Base-by-base conservation (phyloP, 306 rosid genomes). In the Clitoria ternatea region DNA sequence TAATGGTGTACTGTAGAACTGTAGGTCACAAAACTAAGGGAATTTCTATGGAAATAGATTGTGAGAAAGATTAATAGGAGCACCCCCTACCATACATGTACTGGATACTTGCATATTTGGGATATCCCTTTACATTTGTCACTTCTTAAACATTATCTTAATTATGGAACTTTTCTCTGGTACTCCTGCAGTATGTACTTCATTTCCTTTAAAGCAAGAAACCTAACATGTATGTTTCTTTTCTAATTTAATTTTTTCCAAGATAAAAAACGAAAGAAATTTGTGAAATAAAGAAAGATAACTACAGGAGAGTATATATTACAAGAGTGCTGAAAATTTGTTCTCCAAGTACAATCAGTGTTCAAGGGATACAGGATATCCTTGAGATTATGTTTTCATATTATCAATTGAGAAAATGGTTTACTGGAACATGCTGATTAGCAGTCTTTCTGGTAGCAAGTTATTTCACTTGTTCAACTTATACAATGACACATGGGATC, bases 131-230 rank as follows among this genome's bases (percentile, higher is more conserved):
- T 61, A 70, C 49, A 53, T 27, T 42, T 40, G 11, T 24, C 40
- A 29, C 63, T 18, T 54, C 66, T 55, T 43, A 55, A 70, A 70
- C 40, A 19, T 56, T n/a, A n/a, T n/a, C n/a, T n/a, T n/a, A n/a
- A n/a, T n/a, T n/a, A n/a, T n/a, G n/a, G n/a, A n/a, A n/a, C n/a
- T n/a, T n/a, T n/a, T n/a, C n/a, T n/a, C n/a, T n/a, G n/a, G n/a
- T n/a, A n/a, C n/a, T n/a, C n/a, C n/a, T n/a, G n/a, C n/a, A n/a
- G n/a, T n/a, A n/a, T n/a, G n/a, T n/a, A n/a, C n/a, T n/a, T n/a
- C n/a, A n/a, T n/a, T n/a, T n/a, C n/a, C n/a, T n/a, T n/a, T n/a
- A n/a, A n/a, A n/a, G n/a, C n/a, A n/a, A n/a, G n/a, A n/a, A n/a
- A n/a, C n/a, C n/a, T n/a, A n/a, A n/a, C n/a, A n/a, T n/a, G n/a